Evolutionary conservation across 257 asterid genomes (phyloP).

Genomic region (Solanum etuberosum): DNA sequence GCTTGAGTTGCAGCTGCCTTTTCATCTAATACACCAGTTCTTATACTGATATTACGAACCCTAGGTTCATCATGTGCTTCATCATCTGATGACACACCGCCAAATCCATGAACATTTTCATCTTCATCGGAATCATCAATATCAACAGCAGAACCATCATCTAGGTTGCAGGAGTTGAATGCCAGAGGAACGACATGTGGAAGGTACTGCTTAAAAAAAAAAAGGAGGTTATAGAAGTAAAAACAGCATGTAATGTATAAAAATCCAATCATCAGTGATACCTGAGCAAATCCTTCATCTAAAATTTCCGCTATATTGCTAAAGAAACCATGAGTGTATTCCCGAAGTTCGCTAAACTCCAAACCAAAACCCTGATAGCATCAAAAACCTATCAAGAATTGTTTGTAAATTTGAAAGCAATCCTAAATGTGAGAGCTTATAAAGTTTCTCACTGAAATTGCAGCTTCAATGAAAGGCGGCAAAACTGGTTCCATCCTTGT

Average conservation of each 20-base stretch:
- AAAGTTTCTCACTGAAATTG: conserved; percentile 56
- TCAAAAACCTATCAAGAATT: conserved; percentile 9
- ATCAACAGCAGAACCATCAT: conserved; percentile 97
- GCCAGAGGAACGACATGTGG: conserved; percentile 88
- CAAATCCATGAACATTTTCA: conserved; percentile 66
- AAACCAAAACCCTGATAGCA: conserved; percentile 70
- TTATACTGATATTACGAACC: conserved; percentile 89
- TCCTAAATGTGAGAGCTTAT: conserved; percentile 2
- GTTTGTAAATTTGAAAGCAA: not conserved
- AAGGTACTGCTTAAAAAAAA: conserved; percentile 68
- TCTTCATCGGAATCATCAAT: conserved; percentile 83
- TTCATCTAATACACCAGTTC: conserved; percentile 99
- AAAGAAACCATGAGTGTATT: conserved; percentile 97
- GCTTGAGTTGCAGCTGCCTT: conserved; percentile 99
- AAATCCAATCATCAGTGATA: conserved; percentile 17
- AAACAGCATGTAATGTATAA: not conserved
- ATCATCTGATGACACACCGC: conserved; percentile 96
- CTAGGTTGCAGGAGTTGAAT: conserved; percentile 91
- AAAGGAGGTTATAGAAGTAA: conserved; percentile 8
- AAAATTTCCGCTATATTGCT: conserved; percentile 86
- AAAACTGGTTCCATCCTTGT: conserved; percentile 77
- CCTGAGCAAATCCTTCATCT: conserved; percentile 88
- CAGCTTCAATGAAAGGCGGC: conserved; percentile 88
- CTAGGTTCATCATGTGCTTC: conserved; percentile 95
- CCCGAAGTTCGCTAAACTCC: conserved; percentile 97